Evolutionary conservation across 257 asterid species (phyloP).

Genomic region (Haberlea rhodopensis): DNA sequence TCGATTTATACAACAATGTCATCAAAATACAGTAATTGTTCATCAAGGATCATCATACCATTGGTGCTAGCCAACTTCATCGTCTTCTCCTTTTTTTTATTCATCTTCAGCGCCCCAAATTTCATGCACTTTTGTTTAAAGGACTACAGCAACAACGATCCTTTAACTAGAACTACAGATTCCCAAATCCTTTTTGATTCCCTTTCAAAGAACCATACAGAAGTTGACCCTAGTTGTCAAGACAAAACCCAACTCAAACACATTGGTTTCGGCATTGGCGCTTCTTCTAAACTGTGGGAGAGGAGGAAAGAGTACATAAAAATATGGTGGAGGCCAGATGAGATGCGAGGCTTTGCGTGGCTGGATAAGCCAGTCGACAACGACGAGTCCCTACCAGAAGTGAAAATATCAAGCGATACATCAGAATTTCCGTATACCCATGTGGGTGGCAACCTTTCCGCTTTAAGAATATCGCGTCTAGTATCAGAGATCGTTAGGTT

Average conservation of each 20-base stretch:
- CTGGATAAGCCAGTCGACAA: not conserved
- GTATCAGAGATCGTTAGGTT: not conserved
- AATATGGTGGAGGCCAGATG: not conserved
- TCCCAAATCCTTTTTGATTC: not conserved
- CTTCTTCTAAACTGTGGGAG: not conserved
- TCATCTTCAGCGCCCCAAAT: not conserved
- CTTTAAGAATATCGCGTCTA: not conserved
- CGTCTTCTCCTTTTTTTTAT: not conserved
- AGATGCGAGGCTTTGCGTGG: not conserved
- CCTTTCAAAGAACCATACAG: not conserved
- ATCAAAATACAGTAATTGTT: not conserved
- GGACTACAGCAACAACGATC: not conserved
- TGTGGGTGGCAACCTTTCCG: not conserved
- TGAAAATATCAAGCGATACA: not conserved
- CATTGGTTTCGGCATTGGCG: constrained; percentile 37
- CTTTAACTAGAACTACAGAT: not conserved
- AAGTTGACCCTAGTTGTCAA: not conserved
- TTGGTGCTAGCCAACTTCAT: not conserved
- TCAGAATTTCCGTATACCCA: not conserved
- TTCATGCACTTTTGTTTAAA: not conserved
- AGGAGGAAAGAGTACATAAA: constrained; percentile 4
- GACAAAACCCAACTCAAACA: not conserved
- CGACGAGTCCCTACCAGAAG: not conserved
- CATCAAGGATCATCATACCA: not conserved
- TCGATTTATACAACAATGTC: too few relatives aligned